Evolutionary conservation across 768 basidiomycete genomes (phyloP).

Genomic region (Termitomyces sp.): DNA sequence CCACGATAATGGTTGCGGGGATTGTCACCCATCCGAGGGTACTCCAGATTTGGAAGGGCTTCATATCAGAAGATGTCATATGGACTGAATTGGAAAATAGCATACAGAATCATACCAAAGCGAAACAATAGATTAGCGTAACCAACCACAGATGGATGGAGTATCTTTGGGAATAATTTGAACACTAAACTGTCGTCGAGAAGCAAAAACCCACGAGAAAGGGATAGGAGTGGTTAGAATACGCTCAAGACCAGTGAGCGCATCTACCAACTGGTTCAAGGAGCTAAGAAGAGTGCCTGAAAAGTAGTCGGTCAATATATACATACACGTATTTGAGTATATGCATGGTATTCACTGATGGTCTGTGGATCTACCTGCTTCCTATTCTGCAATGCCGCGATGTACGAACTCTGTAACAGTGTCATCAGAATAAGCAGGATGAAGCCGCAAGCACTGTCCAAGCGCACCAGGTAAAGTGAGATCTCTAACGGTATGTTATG

Average conservation of each 20-base stretch:
- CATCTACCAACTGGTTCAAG: constrained; percentile 57
- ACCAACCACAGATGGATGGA: constrained; percentile 68
- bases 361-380: constrained; percentile 60
- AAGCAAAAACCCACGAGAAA: constrained; percentile 50
- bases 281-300: constrained; percentile 45
- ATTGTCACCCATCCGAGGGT: constrained; percentile 61
- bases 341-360: constrained; percentile 39
- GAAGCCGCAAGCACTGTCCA: background rate
- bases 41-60: constrained; percentile 66
- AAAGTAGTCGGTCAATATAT: background rate
- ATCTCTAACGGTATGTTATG: constrained; percentile 72
- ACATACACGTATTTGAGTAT: constrained; percentile 1
- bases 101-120: constrained; percentile 40
- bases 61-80: background rate
- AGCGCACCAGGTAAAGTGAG: constrained; percentile 59
- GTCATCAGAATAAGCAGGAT: background rate
- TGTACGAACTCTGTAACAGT: constrained; percentile 57
- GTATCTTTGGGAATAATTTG: constrained; percentile 37
- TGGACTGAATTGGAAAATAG: background rate
- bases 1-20: constrained; percentile 53
- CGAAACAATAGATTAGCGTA: constrained; percentile 56
- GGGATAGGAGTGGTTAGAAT: constrained; percentile 77
- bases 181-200: background rate
- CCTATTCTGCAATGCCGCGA: constrained; percentile 55
- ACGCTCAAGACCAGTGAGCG: constrained; percentile 66